Base-by-base conservation (phyloP, 345 rosid genomes). In the Salix viminalis region DNA sequence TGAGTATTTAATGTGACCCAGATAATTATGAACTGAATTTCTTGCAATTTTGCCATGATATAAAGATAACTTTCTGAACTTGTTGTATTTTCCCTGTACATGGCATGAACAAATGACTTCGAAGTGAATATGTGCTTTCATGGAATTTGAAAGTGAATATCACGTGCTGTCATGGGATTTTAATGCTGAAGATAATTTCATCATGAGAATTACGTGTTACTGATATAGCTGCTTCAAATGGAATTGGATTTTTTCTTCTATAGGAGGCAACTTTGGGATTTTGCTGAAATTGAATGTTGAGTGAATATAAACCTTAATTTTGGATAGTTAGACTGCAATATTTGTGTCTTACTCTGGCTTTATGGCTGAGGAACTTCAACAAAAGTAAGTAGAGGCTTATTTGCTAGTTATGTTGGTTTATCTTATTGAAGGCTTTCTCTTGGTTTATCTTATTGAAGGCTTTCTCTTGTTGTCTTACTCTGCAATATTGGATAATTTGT, bases 1-100 rank as follows among this genome's bases (percentile, higher is more conserved):
- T 9, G 23, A 23, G 64, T 23, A 15, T 30, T 28, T 54, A 56
- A 67, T 42, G 39, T 42, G 46, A 26, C 39, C 73, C 52, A 28
- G 46, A 56, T 72, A 23, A 28, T 56, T 61, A 28, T 67, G 76
- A 58, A 23, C 32, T 78, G 42, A 5, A 36, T 60, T 70, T 72
- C 70, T 26, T 81, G 41, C 50, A 44, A 50, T 75, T 72, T 50
- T 72, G 48, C 64, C 69, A 75, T 50, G 36, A 70, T n/a, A 75
- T 61, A 68, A 42, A 70, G 50, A 32, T 68, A 66, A 80, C 62
- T 71, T 41, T 36, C 34, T 62, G 75, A 72, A 69, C 70, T 58
- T n/a, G 14, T 23, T 56, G 11, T 58, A 23, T 36, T 66, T 36
- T 18, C 69, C 69, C 69, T 34, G 14, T 18, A 66, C 26, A 36